Base-by-base conservation (phyloP, 805 yeast species). In the Teunomyces tritomae region DNA sequence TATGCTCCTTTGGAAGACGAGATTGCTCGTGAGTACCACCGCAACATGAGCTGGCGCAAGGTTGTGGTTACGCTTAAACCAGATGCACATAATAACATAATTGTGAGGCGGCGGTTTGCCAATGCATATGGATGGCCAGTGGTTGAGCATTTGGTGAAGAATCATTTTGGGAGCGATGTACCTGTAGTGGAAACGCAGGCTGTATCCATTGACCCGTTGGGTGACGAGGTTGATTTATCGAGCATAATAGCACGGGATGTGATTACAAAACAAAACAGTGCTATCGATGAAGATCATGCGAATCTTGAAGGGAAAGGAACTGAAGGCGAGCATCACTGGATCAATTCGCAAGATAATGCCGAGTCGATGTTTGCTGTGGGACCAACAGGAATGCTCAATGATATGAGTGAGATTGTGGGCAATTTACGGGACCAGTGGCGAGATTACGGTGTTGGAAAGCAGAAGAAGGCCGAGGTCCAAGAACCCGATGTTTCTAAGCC, bases 121-220 rank as follows among this genome's bases (percentile, higher is more conserved):
- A 92, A 92, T 67, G 94, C 97, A 0, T 91, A 85, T 67, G 99
- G 99, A 1, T 89, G 97, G 94, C 89, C 87, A 0, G 96, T 89
- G 0, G 75, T 92, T n/a, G 85, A 84, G 39, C 96, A 92, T 64
- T 58, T 91, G 54, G 87, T 86, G 0, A 72, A 78, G 11, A 78
- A 80, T 46, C 94, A 87, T 68, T 87, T 87, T 62, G 59, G 45
- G 1, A 49, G 39, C 8, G 55, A 49, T 6, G 51, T 45, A 2
- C 54, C 47, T 43, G 28, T 57, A 55, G 49, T n/a, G 13, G 42
- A 29, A 5, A n/a, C 17, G 3, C 13, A 26, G n/a, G 7, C 35
- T 6, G 41, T 41, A 17, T 13, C 48, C 11, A 28, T 24, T 14
- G 71, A 65, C 46, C 57, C 64, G 41, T 57, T 63, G 28, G 67